Conservation (phyloP, 306 rosid species). For the Cercis canadensis region DNA sequence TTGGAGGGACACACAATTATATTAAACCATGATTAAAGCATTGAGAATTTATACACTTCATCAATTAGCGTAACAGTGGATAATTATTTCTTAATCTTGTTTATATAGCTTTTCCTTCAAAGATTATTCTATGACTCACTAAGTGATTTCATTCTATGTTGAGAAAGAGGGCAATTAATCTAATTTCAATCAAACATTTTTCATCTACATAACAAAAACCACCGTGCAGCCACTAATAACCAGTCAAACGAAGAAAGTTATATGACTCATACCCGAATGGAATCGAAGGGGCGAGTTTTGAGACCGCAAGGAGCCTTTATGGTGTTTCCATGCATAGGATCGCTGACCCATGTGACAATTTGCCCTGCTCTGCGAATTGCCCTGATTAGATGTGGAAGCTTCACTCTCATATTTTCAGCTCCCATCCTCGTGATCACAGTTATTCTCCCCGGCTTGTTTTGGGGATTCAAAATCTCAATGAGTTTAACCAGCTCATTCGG, state of each 20-base stretch:
- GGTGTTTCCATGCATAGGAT: slow-evolving; percentile 99
- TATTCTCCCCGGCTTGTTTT: slow-evolving; percentile 94
- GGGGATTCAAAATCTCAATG: slow-evolving; percentile 90
- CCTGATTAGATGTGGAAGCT: slow-evolving; percentile 95
- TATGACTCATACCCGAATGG: slow-evolving; percentile 74
- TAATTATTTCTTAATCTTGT: slow-evolving; percentile 4
- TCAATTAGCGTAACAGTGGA: background rate
- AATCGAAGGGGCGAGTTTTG: slow-evolving; percentile 95
- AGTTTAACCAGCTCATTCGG: slow-evolving; percentile 91
- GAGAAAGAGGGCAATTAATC: background rate
- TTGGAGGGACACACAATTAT: slow-evolving; percentile 9
- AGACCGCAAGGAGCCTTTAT: slow-evolving; percentile 99
- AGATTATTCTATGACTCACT: background rate
- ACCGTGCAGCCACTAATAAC: background rate
- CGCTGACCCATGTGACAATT: slow-evolving; percentile 98
- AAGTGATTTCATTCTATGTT: background rate
- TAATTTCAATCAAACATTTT: slow-evolving; percentile 6
- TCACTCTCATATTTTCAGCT: slow-evolving; percentile 99
- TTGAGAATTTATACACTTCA: background rate
- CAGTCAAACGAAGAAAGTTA: slow-evolving; percentile 12
- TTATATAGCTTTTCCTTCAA: slow-evolving; percentile 21
- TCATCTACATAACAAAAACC: background rate
- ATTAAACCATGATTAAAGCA: background rate
- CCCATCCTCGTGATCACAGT: slow-evolving; percentile 96
- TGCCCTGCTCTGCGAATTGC: slow-evolving; percentile 92